Conservation (phyloP, 768 basidiomycete genomes). For the Cytidiella melzeri region DNA sequence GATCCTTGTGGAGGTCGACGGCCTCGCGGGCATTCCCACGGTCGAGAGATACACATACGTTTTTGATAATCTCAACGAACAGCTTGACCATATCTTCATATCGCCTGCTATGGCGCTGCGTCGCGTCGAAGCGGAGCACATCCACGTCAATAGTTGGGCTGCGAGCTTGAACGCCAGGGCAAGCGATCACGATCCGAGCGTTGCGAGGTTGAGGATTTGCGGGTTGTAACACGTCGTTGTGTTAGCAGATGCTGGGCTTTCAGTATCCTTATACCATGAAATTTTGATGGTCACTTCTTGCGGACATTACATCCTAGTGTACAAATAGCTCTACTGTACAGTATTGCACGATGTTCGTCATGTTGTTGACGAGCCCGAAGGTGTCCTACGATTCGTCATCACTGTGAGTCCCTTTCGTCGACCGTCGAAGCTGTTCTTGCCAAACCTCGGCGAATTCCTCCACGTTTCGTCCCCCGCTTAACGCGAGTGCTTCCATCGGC, state of each 20-base stretch:
- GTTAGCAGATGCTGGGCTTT: no score
- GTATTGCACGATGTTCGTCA: no score
- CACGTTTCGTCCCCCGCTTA: conserved; percentile 69
- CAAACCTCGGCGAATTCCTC: conserved; percentile 67
- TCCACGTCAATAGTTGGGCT: conserved; percentile 57
- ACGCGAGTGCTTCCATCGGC: conserved; percentile 78
- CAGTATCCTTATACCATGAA: no score
- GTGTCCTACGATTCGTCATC: no score
- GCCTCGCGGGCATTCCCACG: conserved; percentile 35
- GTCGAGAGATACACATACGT: conserved; percentile 56
- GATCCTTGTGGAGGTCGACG: conserved; percentile 44
- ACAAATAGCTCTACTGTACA: no score
- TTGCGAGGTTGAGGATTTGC: conserved; percentile 43
- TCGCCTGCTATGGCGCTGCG: conserved; percentile 31
- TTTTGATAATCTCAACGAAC: conserved; percentile 51
- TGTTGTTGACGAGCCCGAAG: no score
- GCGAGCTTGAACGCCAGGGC: conserved; percentile 33
- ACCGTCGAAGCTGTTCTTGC: conserved; percentile 44
- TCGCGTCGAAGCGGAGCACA: conserved; percentile 42
- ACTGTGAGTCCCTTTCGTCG: no score
- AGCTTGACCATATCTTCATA: conserved; percentile 53
- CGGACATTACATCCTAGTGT: no score
- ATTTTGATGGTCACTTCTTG: no score
- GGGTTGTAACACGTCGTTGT: no score
- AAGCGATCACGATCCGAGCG: conserved; percentile 58